These are phyloP conservation scores for Trapa bicornis DNA, from an alignment of 345 rosid species.

Conservation along the genomic window DNA sequence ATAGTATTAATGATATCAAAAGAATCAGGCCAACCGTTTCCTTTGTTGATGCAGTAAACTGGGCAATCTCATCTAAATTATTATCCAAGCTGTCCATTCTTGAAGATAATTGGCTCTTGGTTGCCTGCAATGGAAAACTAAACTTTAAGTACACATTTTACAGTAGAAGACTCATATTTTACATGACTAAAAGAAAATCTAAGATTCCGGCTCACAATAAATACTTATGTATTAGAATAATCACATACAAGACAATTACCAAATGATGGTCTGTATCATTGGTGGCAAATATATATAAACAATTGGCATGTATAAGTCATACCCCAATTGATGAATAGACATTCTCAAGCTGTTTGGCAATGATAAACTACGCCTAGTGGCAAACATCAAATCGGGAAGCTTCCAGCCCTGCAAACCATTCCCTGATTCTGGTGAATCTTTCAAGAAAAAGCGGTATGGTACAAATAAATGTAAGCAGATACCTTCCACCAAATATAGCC, in stretches of 20 bases:
- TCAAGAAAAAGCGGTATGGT: neutral
- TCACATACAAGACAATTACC: neutral
- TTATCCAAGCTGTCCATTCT: slow-evolving; percentile 40
- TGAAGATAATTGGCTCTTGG: slow-evolving; percentile 52
- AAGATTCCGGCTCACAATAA: neutral
- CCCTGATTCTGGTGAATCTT: neutral
- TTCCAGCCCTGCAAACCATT: slow-evolving; percentile 60
- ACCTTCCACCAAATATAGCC: slow-evolving; percentile 90
- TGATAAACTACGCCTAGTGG: slow-evolving; percentile 71
- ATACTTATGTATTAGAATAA: neutral
- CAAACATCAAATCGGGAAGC: slow-evolving; percentile 93
- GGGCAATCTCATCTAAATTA: slow-evolving; percentile 40
- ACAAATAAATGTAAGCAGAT: slow-evolving; percentile 4
- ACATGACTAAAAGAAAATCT: neutral
- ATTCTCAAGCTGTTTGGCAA: slow-evolving; percentile 65
- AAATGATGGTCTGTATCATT: neutral
- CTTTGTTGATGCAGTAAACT: slow-evolving; percentile 41
- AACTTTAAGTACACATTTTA: neutral
- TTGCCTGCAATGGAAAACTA: slow-evolving; percentile 29
- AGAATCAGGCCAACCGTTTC: slow-evolving; percentile 38
- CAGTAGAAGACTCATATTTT: neutral
- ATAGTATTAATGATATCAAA: neutral
- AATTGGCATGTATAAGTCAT: slow-evolving; percentile 7
- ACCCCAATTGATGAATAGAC: slow-evolving; percentile 65
- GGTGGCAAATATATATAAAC: neutral